Conservation (phyloP, 352 stramenopile genomes). For the Globisporangium orthogonon region DNA sequence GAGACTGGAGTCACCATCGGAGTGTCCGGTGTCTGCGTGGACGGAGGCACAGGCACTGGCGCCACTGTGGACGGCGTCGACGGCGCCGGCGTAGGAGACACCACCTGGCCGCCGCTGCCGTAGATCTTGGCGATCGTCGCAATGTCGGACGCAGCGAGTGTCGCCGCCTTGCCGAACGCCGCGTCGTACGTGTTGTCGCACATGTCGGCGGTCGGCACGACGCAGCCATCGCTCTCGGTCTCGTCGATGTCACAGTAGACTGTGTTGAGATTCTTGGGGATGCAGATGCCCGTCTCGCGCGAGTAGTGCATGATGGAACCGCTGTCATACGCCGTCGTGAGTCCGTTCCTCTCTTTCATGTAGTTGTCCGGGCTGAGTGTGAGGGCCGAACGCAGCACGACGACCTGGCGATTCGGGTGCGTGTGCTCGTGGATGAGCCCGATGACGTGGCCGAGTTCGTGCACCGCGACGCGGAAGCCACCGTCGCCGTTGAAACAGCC, state of each 20-base stretch:
- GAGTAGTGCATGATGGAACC: conserved; percentile 44
- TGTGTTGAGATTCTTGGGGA: conserved; percentile 21
- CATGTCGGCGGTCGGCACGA: conserved; percentile 14
- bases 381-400: conserved; percentile 32
- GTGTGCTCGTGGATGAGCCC: conserved; percentile 44
- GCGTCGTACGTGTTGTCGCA: conserved; percentile 7
- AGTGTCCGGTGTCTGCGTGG: not conserved
- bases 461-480: conserved; percentile 27
- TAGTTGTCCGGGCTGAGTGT: conserved; percentile 50
- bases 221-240: conserved; percentile 17
- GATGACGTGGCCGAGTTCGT: conserved; percentile 39
- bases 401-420: conserved; percentile 33
- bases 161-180: conserved; percentile 10
- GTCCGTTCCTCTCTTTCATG: conserved; percentile 22
- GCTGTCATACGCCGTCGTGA: conserved; percentile 25
- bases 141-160: conserved; percentile 13
- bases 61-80: too few species aligned
- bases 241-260: conserved; percentile 35
- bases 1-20: conserved; percentile 1
- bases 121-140: conserved; percentile 18
- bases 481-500: conserved; percentile 37
- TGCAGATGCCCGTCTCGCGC: conserved; percentile 30
- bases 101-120: conserved; percentile 4
- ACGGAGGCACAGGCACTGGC: conserved; percentile 2
- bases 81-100: not conserved